Base-by-base conservation (phyloP, 306 rosid species). In the Cucurbita maxima region DNA sequence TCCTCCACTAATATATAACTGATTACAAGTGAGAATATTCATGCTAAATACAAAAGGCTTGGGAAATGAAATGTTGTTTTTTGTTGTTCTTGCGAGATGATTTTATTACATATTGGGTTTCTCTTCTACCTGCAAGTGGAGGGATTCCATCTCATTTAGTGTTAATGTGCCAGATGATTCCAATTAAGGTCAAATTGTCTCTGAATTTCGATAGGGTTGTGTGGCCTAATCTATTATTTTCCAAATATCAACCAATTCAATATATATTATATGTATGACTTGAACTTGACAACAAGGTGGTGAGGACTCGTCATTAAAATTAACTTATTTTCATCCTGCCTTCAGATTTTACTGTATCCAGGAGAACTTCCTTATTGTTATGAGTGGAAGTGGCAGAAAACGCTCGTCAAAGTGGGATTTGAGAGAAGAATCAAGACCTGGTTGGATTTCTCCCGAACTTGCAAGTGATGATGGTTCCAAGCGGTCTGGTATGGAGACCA, bases 311-410 rank as follows among this genome's bases (percentile, higher is more conserved):
- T 61, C 64, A 8, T 63, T 19, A 74, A 68, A 56, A 37, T 58
- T 81, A 75, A 72, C 74, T 30, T 52, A 14, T 76, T 58, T 79
- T 78, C 58, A 47, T 59, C 66, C 50, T 60, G 69, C 69, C 63
- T 81, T 73, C 89, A 83, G 90, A 83, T 80, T 76, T 71, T 78
- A 68, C 60, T 61, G 70, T 66, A 51, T 60, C 72, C 67, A 75
- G 78, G 78, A 76, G 78, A 80, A 79, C 76, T 75, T 62, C 37
- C 13, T 0, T 72, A 57, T 73, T 71, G 81, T 77, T 75, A 91
- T 94, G 99, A 89, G 95, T 53, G 87, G 91, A 84, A 84, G 85
- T 83, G 74, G 92, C 85, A 82, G 91, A 81, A 94, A 81, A 78
- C 87, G 86, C 66, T 80, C 83, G 76, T 90, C 97, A 44, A 91